Conservation (phyloP, 2,329 filamentous ascomycete genomes). For the Polychaeton citri region DNA sequence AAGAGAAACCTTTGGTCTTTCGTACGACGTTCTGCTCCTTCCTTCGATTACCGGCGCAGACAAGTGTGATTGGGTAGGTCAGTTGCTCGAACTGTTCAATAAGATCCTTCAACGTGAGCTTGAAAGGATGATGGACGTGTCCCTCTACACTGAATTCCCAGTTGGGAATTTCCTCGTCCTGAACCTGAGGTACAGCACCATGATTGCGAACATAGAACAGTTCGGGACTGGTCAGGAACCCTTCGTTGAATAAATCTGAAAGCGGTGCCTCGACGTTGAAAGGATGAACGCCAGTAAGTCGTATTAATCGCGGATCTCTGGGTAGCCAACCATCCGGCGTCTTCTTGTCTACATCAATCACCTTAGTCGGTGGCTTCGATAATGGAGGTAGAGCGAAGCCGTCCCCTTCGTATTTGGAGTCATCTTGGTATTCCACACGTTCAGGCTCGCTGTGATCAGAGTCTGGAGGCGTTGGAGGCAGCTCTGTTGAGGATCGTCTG, state of each 20-base stretch:
- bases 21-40: conserved; percentile 88
- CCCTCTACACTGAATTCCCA: conserved; percentile 81
- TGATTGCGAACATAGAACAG: conserved; percentile 90
- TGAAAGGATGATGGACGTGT: conserved; percentile 66
- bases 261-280: conserved; percentile 85
- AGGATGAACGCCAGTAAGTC: conserved; percentile 76
- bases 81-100: conserved; percentile 64
- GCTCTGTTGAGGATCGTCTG: conserved; percentile 11
- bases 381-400: conserved; percentile 57
- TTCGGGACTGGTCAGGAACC: conserved; percentile 76
- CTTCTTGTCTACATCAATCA: conserved; percentile 63
- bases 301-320: conserved; percentile 67
- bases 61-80: conserved; percentile 75
- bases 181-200: conserved; percentile 64
- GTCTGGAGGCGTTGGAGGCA: conserved; percentile 25
- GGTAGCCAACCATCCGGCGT: conserved; percentile 75
- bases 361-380: conserved; percentile 40
- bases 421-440: conserved; percentile 26
- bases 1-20: conserved; percentile 89
- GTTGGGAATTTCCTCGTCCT: conserved; percentile 56
- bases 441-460: conserved; percentile 20
- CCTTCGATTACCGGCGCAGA: conserved; percentile 80
- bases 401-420: conserved; percentile 39
- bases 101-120: conserved; percentile 57
- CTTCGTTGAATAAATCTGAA: conserved; percentile 61